Conservation (phyloP, 805 yeast genomes). For the Phaffomyces opuntiae region DNA sequence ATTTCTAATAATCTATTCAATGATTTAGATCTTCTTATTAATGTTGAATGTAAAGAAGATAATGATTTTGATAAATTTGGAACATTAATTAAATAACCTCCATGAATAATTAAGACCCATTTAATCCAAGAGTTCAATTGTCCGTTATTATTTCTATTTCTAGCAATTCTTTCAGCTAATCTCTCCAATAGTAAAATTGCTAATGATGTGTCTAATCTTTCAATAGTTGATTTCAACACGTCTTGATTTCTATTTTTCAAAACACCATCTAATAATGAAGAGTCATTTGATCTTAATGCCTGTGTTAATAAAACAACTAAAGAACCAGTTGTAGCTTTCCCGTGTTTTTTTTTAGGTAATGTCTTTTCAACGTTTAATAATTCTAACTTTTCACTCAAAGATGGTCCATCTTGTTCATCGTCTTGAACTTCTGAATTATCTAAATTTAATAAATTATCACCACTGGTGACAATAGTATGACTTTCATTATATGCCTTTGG, state of each 20-base stretch:
- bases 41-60: constrained; percentile 55
- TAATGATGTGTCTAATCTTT: constrained; percentile 46
- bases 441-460: constrained; percentile 54
- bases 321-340: constrained; percentile 63
- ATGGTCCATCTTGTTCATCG: constrained; percentile 39
- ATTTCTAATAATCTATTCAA: constrained; percentile 69
- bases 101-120: constrained; percentile 79
- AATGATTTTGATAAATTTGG: constrained; percentile 48
- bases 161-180: constrained; percentile 53
- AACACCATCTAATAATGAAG: constrained; percentile 77
- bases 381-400: constrained; percentile 50
- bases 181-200: constrained; percentile 52
- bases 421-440: constrained; percentile 31
- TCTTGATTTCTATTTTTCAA: constrained; percentile 46
- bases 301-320: constrained; percentile 81
- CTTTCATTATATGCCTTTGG: constrained; percentile 54
- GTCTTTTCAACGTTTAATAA: constrained; percentile 23
- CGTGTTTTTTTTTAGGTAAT: constrained; percentile 28
- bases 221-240: constrained; percentile 47
- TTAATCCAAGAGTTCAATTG: constrained; percentile 70
- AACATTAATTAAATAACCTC: constrained; percentile 48
- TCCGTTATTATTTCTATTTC: constrained; percentile 47
- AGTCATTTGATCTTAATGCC: constrained; percentile 83
- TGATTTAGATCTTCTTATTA: constrained; percentile 57
- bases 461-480: constrained; percentile 53